A percentile compares a stretch with the other conserved stretches of the same genome.
phyloP scores from a whole-genome alignment of 2,329 filamentous ascomycete species.

The Diaporthe vexans region DNA sequence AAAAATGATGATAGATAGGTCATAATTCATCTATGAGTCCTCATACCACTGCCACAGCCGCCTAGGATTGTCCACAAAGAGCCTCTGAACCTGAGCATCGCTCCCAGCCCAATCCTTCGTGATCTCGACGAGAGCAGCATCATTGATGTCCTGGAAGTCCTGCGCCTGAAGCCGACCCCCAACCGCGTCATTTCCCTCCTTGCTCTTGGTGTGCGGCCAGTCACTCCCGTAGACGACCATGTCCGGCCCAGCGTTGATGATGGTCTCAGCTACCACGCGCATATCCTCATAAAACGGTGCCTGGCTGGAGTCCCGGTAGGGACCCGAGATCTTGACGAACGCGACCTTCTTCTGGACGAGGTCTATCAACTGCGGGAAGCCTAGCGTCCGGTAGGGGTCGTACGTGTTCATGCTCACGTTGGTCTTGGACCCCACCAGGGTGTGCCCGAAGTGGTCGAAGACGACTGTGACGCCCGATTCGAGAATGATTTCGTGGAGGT shows the following conservation, averaged over 20 bases:
- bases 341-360: constrained; percentile 17
- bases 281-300: constrained; percentile 12
- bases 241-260: constrained; percentile 13
- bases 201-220: constrained; percentile 18
- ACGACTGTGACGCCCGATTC: constrained; percentile 1
- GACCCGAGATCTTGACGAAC: constrained; percentile 24
- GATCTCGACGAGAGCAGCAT: constrained; percentile 13
- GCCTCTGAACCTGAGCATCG: constrained; percentile 22
- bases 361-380: constrained; percentile 21
- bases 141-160: constrained; percentile 9
- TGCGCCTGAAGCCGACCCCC: background rate
- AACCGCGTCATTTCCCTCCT: background rate
- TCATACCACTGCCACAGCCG: constrained; percentile 29
- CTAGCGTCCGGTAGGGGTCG: constrained; percentile 11
- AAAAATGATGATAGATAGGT: background rate
- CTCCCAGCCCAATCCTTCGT: constrained; percentile 23
- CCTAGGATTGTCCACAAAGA: constrained; percentile 23
- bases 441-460: constrained; percentile 29
- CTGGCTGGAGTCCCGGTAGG: constrained; percentile 18
- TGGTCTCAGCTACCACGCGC: constrained; percentile 24
- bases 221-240: constrained; percentile 19
- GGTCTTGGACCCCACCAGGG: constrained; percentile 23
- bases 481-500: constrained; percentile 20
- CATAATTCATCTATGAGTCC: background rate
- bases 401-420: constrained; percentile 32